phyloP scores from a whole-genome alignment of 2,329 filamentous ascomycete genomes.

The Alternaria incomplexa region DNA sequence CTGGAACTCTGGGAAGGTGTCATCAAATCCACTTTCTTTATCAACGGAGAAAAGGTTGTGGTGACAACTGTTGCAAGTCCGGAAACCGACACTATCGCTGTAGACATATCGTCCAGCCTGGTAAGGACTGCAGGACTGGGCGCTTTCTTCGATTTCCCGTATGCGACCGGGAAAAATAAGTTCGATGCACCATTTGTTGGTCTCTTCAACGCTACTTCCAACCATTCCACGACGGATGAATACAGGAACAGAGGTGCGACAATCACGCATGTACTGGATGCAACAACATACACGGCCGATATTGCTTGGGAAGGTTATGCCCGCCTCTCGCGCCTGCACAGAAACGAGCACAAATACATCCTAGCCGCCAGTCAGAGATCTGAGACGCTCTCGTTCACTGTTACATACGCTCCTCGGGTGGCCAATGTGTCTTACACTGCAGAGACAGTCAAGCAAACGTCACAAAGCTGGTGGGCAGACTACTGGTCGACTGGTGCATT shows the following conservation, averaged over 20 bases:
- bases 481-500: conserved; percentile 62
- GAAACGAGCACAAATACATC: conserved; percentile 54
- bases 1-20: conserved; percentile 59
- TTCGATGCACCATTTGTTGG: conserved; percentile 64
- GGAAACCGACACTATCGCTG: conserved; percentile 54
- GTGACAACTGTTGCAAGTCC: conserved; percentile 57
- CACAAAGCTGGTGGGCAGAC: conserved; percentile 54
- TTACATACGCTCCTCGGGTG: conserved; percentile 31
- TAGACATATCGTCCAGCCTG: conserved; percentile 53
- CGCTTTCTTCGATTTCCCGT: conserved; percentile 61
- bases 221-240: conserved; percentile 52
- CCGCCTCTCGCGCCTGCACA: conserved; percentile 40
- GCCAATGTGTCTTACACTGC: conserved; percentile 42
- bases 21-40: conserved; percentile 54
- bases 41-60: conserved; percentile 48
- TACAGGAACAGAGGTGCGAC: conserved; percentile 38
- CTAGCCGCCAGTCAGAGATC: conserved; percentile 41
- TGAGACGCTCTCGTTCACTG: conserved; percentile 29
- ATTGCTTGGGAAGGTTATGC: conserved; percentile 48
- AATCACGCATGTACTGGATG: conserved; percentile 54
- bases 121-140: conserved; percentile 50
- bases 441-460: conserved; percentile 35
- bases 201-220: conserved; percentile 56
- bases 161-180: conserved; percentile 56
- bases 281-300: conserved; percentile 52